Percentiles rank a stretch among this genome's conserved stretches.
phyloP scores from a whole-genome alignment of 1,284 basidiomycete genomes.

The Boletus coffeatus region DNA sequence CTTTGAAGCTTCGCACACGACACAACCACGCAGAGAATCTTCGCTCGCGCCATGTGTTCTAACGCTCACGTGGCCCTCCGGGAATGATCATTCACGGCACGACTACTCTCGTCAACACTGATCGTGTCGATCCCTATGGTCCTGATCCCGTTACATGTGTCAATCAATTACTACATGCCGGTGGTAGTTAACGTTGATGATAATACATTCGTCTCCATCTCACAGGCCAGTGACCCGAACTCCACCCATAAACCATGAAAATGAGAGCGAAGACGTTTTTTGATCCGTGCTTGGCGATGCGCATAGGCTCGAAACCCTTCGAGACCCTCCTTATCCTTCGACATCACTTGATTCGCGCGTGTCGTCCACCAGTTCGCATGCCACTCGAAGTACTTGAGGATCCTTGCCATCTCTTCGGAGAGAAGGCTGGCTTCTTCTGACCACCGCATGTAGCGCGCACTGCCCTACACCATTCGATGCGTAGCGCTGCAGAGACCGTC shows the following conservation, averaged over 20 bases:
- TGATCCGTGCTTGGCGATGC: background rate
- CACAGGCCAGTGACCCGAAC: background rate
- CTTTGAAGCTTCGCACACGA: too few relatives aligned
- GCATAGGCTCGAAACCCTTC: background rate
- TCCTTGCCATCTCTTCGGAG: background rate
- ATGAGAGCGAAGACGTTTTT: background rate
- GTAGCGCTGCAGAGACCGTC: background rate
- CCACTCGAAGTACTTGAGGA: background rate
- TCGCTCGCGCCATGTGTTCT: too few relatives aligned
- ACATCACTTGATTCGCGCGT: background rate
- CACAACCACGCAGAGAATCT: too few relatives aligned
- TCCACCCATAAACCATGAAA: background rate
- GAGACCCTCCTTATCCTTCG: background rate
- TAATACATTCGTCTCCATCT: too few relatives aligned
- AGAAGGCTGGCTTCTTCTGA: background rate
- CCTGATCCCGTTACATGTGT: too few relatives aligned
- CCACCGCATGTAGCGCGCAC: background rate
- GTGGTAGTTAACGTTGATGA: too few relatives aligned
- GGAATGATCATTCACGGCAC: too few relatives aligned
- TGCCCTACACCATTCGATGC: background rate
- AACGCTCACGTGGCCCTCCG: too few relatives aligned
- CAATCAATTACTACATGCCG: too few relatives aligned
- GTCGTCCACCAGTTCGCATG: background rate
- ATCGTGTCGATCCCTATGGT: too few relatives aligned
- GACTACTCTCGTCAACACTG: too few relatives aligned